Evolutionary conservation across 768 basidiomycete genomes (phyloP).

Genomic region (Tylopilus intermedius): DNA sequence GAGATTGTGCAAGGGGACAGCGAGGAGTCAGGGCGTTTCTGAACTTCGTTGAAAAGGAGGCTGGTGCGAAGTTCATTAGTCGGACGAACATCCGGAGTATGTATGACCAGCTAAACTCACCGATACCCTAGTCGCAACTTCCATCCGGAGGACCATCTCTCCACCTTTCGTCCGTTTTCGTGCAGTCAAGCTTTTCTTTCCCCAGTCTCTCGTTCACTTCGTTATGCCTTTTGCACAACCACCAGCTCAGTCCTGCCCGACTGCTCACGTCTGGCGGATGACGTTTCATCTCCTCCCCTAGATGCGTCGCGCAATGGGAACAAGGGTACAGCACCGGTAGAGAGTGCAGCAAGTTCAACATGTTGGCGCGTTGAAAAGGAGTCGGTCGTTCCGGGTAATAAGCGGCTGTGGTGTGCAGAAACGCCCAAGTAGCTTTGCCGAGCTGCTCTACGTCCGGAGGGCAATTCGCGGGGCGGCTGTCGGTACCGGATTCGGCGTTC

Average conservation of each 20-base stretch:
- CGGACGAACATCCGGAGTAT: neutral
- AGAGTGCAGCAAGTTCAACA: constrained; percentile 74
- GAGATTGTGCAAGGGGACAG: neutral
- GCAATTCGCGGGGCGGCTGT: constrained; percentile 58
- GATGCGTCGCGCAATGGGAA: constrained; percentile 75
- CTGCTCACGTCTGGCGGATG: constrained; percentile 78
- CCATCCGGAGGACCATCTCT: constrained; percentile 86
- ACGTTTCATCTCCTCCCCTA: constrained; percentile 61
- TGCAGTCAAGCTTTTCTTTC: constrained; percentile 79
- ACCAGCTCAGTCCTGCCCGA: constrained; percentile 61
- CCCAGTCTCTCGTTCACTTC: constrained; percentile 85
- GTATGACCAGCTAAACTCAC: constrained; percentile 6
- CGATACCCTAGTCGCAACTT: constrained; percentile 65
- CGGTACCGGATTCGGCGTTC: constrained; percentile 24
- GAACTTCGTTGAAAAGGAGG: neutral
- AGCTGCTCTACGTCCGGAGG: constrained; percentile 88
- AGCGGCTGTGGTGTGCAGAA: constrained; percentile 91
- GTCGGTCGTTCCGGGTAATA: constrained; percentile 89
- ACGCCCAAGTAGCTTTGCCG: constrained; percentile 93
- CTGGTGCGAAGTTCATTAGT: neutral
- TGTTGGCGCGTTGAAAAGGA: constrained; percentile 69
- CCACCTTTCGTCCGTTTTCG: constrained; percentile 84
- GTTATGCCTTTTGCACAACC: constrained; percentile 92
- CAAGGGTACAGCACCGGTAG: constrained; percentile 88
- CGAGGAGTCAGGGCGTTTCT: neutral